These are phyloP conservation scores for Citrullus mucosospermus DNA, from an alignment of 306 rosid species.

Conservation along the genomic window DNA sequence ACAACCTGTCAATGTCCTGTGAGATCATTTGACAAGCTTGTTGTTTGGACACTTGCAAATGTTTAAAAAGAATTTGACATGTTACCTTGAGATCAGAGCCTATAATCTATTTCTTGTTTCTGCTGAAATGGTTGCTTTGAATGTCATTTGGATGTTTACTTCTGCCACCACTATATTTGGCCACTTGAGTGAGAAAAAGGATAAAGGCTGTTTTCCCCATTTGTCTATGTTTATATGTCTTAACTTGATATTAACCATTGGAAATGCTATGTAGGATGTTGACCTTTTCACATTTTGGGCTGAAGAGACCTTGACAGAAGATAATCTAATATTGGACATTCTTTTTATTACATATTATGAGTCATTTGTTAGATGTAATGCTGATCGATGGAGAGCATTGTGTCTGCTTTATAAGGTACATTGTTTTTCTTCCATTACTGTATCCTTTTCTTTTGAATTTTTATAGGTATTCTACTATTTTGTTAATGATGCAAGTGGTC, in stretches of 20 bases:
- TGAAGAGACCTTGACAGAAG: conserved; percentile 90
- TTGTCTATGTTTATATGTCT: background rate
- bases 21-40: background rate
- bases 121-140: background rate
- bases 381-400: conserved; percentile 59
- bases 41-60: background rate
- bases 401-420: conserved; percentile 64
- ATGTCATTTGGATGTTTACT: background rate
- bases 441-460: background rate
- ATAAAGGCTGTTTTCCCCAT: background rate
- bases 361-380: conserved; percentile 58
- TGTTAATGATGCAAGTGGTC: background rate
- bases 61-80: background rate
- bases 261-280: conserved; percentile 54
- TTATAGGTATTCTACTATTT: background rate
- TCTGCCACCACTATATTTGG: background rate
- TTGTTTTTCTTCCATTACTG: background rate
- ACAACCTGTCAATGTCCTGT: background rate
- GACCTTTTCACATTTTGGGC: conserved; percentile 89
- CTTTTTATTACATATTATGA: conserved; percentile 76
- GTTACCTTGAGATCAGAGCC: background rate
- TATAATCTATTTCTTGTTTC: background rate
- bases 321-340: conserved; percentile 74
- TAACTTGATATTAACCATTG: conserved; percentile 8
- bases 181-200: background rate